Base-by-base conservation (phyloP, 441 rosid species). In the Adansonia madagascariensis region DNA sequence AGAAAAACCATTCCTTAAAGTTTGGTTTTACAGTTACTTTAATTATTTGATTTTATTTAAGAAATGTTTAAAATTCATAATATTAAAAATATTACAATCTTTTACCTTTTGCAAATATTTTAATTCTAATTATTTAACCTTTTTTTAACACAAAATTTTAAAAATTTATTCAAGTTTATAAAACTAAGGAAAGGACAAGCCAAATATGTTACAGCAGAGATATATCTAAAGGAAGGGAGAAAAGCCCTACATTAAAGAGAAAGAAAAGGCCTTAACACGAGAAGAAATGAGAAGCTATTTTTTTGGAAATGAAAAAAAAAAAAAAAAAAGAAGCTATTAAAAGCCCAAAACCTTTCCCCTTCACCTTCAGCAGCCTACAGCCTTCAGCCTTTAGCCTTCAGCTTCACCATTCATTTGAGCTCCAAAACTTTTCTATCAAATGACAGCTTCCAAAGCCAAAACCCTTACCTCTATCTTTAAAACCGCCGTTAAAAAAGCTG, bases 381-480 rank as follows among this genome's bases (percentile, higher is more conserved):
- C 27, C 35, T 20, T 3, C 7, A 60, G 65, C 49, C 17, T 71
- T 31, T 17, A 63, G 9, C 41, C 35, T 17, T 14, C 61, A n/a
- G 22, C 22, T 49, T 24, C 46, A n/a, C 27, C 61, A 9, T 52
- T 71, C 49, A 17, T 9, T n/a, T 71, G 63, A 52, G 49, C 49
- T 71, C 12, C 49, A 71, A 53, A 53, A 15, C 20, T 18, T n/a
- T 11, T 55, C 31, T 35, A 44, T 69, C 75, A 75, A 71, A 82
- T 82, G 85, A 24, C 80, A n/a, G 39, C 44, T 50, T 63, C 85
- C 49, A 83, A 64, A 39, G 61, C 64, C 59, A 77, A 79, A 66
- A 4, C 8, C 22, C 76, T 84, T 8, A 52, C 56, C 70, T 49
- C 81, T 10, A 56, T 88, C 44, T 65, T 83, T 59, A 76, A 66